phyloP scores from a whole-genome alignment of 352 stramenopile species.

The Phytophthora kernoviae region DNA sequence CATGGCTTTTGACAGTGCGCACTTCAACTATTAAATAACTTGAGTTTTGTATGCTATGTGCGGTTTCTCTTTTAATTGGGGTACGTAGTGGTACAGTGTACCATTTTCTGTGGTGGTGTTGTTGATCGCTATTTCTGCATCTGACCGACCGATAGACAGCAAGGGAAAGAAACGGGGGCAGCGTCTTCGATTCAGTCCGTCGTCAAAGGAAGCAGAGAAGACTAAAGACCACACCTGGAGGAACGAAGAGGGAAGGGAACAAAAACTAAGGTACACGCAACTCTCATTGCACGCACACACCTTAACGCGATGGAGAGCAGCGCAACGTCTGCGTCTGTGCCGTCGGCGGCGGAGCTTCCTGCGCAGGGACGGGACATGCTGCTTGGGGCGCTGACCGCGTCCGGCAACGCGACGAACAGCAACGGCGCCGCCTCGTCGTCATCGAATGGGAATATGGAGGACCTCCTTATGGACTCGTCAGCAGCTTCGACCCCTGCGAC shows the following conservation, averaged over 20 bases:
- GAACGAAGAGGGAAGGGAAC: no score
- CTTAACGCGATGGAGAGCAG: conserved; percentile 30
- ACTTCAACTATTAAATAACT: not conserved
- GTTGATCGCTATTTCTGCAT: conserved; percentile 35
- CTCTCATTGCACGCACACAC: no score
- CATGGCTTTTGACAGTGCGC: no score
- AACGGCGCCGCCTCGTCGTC: conserved; percentile 4
- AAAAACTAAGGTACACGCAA: no score
- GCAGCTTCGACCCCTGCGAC: conserved; percentile 41
- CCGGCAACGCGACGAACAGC: conserved; percentile 6
- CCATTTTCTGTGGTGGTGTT: conserved; percentile 19
- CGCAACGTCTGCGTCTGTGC: conserved; percentile 2
- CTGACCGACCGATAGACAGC: conserved; percentile 1
- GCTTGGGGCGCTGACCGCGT: conserved; percentile 34
- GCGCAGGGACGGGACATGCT: conserved; percentile 51
- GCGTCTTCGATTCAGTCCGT: conserved; percentile 35
- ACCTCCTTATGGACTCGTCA: conserved; percentile 43
- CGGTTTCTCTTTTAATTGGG: not conserved
- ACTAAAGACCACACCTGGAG: no score
- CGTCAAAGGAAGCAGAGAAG: no score
- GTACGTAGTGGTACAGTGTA: not conserved
- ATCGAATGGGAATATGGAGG: conserved; percentile 29
- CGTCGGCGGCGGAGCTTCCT: conserved; percentile 29
- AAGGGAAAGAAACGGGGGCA: conserved; percentile 24
- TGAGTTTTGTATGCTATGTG: not conserved